Evolutionary conservation across 2,329 filamentous ascomycete genomes (phyloP).

Genomic region (Erysiphe neolycopersici): DNA sequence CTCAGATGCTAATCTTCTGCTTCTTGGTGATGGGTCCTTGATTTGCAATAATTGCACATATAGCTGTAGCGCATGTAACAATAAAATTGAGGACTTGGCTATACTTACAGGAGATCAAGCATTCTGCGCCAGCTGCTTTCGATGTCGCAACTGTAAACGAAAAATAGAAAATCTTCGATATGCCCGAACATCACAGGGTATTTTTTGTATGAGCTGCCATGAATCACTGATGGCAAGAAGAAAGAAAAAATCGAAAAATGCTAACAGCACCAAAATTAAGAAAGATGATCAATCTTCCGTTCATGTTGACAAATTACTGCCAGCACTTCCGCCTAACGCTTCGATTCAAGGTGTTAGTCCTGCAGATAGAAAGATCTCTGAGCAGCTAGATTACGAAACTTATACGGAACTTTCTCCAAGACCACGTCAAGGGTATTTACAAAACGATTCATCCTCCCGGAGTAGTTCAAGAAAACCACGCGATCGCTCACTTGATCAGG

Average conservation of each 20-base stretch:
- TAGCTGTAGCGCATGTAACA: conserved; percentile 84
- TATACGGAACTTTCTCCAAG: conserved; percentile 43
- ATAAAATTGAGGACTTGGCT: conserved; percentile 95
- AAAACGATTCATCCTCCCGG: conserved; percentile 27
- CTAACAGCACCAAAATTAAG: conserved; percentile 30
- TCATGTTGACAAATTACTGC: conserved; percentile 74
- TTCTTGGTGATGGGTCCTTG: conserved; percentile 88
- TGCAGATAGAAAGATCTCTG: conserved; percentile 25
- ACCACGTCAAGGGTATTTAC: conserved; percentile 24
- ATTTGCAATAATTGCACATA: conserved; percentile 99
- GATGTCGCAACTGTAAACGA: conserved; percentile 91
- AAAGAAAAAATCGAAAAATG: conserved; percentile 58
- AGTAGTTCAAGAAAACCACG: conserved; percentile 20
- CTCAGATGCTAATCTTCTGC: conserved; percentile 87
- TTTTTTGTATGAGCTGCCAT: conserved; percentile 98
- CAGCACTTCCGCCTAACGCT: conserved; percentile 61
- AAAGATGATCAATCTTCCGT: conserved; percentile 37
- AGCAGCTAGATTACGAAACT: conserved; percentile 34
- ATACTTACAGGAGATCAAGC: conserved; percentile 95
- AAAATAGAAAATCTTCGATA: conserved; percentile 98
- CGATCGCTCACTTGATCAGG: conserved; percentile 25
- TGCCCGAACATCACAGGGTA: conserved; percentile 89
- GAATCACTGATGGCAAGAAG: conserved; percentile 86
- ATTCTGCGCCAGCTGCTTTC: conserved; percentile 91
- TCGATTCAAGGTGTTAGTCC: conserved; percentile 34